These are phyloP conservation scores for Boechera stricta DNA, from an alignment of 345 rosid genomes.

Conservation along the genomic window DNA sequence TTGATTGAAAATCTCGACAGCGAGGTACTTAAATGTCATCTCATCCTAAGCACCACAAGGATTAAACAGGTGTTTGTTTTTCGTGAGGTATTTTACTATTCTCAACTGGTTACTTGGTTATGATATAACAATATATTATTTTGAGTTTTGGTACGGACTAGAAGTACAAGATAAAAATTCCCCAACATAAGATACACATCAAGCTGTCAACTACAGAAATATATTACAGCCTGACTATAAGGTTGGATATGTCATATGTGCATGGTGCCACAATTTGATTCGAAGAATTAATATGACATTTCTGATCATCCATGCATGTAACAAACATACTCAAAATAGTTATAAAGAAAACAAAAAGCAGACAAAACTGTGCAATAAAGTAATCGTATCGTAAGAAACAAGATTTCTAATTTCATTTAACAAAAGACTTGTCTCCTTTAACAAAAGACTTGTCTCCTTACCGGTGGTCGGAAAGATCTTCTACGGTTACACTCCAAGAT, in stretches of 20 bases:
- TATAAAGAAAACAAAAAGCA: not conserved
- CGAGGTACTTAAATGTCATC: slow-evolving; percentile 3
- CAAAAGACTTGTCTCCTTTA: slow-evolving; percentile 2
- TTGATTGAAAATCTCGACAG: not conserved
- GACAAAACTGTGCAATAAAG: not conserved
- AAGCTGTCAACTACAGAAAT: not conserved
- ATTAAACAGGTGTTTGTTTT: slow-evolving; percentile 1
- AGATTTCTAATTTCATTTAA: not conserved
- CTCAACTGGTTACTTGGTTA: not conserved
- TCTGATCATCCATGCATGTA: slow-evolving; percentile 1
- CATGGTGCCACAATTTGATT: slow-evolving; percentile 3
- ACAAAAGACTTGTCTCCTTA: slow-evolving; percentile 1
- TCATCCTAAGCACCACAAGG: not conserved
- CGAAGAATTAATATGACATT: not conserved
- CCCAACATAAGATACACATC: not conserved
- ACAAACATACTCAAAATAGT: not conserved
- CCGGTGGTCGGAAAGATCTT: slow-evolving; percentile 5
- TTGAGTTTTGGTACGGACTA: not conserved
- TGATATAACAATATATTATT: not conserved
- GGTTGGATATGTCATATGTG: slow-evolving; percentile 1
- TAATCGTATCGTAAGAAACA: not conserved
- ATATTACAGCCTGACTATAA: not conserved
- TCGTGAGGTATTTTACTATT: not conserved
- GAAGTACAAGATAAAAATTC: not conserved
- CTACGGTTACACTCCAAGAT: not conserved